Conservation (phyloP, 805 yeast species). For the Peterozyma xylosa region DNA sequence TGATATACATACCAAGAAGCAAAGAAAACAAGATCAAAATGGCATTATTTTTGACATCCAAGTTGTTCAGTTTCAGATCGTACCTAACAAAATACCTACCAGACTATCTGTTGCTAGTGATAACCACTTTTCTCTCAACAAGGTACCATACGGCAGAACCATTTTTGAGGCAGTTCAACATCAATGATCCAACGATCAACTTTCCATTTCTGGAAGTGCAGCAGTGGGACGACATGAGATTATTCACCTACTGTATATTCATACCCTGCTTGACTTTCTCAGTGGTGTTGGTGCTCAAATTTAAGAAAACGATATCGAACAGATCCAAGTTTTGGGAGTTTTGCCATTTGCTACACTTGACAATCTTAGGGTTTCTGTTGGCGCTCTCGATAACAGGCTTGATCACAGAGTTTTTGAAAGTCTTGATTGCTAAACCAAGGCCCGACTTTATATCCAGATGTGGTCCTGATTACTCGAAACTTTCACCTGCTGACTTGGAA, state of each 20-base stretch:
- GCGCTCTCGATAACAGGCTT: slow-evolving; percentile 38
- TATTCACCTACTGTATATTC: slow-evolving; percentile 27
- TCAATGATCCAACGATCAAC: slow-evolving; percentile 33
- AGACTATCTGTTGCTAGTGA: background rate
- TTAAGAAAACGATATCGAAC: slow-evolving; percentile 25
- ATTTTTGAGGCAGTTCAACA: slow-evolving; percentile 35
- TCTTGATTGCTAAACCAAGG: slow-evolving; percentile 76
- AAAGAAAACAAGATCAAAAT: background rate
- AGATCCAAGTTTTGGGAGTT: slow-evolving; percentile 19
- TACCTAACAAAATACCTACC: background rate
- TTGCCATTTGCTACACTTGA: slow-evolving; percentile 27
- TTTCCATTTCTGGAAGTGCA: slow-evolving; percentile 40
- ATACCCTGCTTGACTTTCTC: slow-evolving; percentile 25
- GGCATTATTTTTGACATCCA: background rate
- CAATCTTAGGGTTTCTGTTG: slow-evolving; percentile 29
- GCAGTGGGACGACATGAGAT: slow-evolving; percentile 20
- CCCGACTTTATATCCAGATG: slow-evolving; percentile 90
- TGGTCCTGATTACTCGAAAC: slow-evolving; percentile 44
- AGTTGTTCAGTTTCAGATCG: background rate
- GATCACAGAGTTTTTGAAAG: slow-evolving; percentile 66
- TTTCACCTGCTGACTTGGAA: slow-evolving; percentile 23
- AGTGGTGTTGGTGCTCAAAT: slow-evolving; percentile 16
- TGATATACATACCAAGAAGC: no score
- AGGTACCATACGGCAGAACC: slow-evolving; percentile 19
- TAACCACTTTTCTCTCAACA: background rate